phyloP scores from a whole-genome alignment of 805 yeast genomes.

The Candida jianshihensis region DNA sequence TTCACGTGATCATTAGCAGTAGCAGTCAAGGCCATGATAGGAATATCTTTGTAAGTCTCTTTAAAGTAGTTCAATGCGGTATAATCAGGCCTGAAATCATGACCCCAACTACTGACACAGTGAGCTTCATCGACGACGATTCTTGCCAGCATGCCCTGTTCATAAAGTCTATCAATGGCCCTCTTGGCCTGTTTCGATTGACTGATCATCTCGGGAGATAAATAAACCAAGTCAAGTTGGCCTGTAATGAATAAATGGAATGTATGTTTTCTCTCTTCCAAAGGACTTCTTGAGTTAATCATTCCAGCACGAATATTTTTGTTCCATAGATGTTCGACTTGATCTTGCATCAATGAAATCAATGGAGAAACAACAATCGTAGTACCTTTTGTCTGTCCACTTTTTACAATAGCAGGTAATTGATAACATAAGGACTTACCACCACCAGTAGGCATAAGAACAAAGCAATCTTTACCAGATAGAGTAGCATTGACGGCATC shows the following conservation, averaged over 20 bases:
- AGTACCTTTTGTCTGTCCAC: slow-evolving; percentile 74
- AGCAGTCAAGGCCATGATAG: slow-evolving; percentile 94
- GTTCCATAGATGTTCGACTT: slow-evolving; percentile 70
- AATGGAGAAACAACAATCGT: slow-evolving; percentile 92
- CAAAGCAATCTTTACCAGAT: slow-evolving; percentile 81
- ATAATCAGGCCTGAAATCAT: slow-evolving; percentile 95
- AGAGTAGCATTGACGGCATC: slow-evolving; percentile 79
- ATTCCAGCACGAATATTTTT: slow-evolving; percentile 75
- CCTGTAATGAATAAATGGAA: slow-evolving; percentile 60
- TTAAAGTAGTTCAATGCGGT: slow-evolving; percentile 73
- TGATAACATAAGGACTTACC: slow-evolving; percentile 96
- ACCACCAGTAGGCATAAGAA: slow-evolving; percentile 98
- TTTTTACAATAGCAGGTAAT: slow-evolving; percentile 76
- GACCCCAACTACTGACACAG: slow-evolving; percentile 98
- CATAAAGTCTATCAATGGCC: slow-evolving; percentile 52
- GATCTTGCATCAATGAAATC: slow-evolving; percentile 96
- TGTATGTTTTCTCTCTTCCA: slow-evolving; percentile 55
- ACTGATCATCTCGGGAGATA: slow-evolving; percentile 92
- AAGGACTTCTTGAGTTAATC: slow-evolving; percentile 72
- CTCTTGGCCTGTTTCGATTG: slow-evolving; percentile 62
- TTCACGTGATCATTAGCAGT: slow-evolving; percentile 91
- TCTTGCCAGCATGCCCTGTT: slow-evolving; percentile 58
- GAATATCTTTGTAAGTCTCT: slow-evolving; percentile 65
- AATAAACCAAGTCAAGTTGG: slow-evolving; percentile 65
- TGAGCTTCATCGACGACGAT: slow-evolving; percentile 96